A percentile compares a stretch with the other conserved stretches of the same genome.
phyloP scores from a whole-genome alignment of 805 yeast species.

The Yarrowia alimentaria region DNA sequence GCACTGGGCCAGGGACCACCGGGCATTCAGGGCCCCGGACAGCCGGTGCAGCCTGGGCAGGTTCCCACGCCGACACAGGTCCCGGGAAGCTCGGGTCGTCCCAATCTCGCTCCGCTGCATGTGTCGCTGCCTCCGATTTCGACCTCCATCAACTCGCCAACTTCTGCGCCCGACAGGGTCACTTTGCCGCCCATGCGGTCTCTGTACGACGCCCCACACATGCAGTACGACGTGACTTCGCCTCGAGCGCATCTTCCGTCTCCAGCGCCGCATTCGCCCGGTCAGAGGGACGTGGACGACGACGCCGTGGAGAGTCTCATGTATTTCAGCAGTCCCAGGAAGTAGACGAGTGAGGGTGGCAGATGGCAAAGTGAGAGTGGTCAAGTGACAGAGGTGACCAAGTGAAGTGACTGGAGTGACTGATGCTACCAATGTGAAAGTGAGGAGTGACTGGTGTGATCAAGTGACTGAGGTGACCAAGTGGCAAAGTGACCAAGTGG shows the following conservation, averaged over 20 bases:
- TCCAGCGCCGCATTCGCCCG: conserved; percentile 3
- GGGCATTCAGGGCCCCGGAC: too few species aligned
- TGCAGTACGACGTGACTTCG: not conserved
- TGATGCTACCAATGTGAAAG: too few species aligned
- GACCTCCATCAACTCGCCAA: conserved; percentile 16
- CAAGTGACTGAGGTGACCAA: too few species aligned
- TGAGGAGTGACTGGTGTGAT: too few species aligned
- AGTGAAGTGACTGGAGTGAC: too few species aligned
- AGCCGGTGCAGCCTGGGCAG: too few species aligned
- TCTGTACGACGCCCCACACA: not conserved
- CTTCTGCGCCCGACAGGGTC: conserved; percentile 8
- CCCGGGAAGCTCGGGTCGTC: not conserved
- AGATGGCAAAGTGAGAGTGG: too few species aligned
- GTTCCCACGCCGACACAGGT: too few species aligned
- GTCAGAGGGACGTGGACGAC: conserved; percentile 1
- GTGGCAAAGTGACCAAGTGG: too few species aligned
- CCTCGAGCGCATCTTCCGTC: conserved; percentile 12
- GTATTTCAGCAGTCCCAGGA: conserved; percentile 12
- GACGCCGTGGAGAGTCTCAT: conserved; percentile 7
- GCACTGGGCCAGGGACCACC: too few species aligned
- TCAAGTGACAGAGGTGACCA: too few species aligned
- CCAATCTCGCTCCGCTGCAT: conserved; percentile 4
- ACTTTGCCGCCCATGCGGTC: conserved; percentile 17
- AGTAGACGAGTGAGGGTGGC: too few species aligned
- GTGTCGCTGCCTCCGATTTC: conserved; percentile 12